These are phyloP conservation scores for Cytospora paraplurivora DNA, from an alignment of 2,329 filamentous ascomycete species.

Conservation along the genomic window DNA sequence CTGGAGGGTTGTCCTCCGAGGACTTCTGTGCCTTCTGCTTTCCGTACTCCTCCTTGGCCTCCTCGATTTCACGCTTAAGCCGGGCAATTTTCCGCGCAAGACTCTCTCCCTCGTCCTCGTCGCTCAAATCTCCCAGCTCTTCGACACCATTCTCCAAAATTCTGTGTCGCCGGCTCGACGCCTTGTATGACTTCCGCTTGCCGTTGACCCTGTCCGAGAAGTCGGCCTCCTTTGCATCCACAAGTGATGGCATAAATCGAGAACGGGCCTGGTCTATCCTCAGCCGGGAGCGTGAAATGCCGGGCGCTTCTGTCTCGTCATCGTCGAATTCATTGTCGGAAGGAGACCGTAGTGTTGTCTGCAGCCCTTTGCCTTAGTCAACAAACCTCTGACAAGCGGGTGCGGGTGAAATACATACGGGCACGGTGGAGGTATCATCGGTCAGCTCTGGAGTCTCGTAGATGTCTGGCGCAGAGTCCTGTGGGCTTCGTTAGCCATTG, in stretches of 20 bases:
- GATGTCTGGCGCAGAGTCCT: conserved; percentile 92
- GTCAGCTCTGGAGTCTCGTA: conserved; percentile 95
- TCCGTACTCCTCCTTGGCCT: conserved; percentile 65
- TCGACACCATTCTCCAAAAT: conserved; percentile 64
- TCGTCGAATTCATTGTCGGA: conserved; percentile 66
- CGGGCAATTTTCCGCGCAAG: conserved; percentile 79
- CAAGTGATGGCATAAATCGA: conserved; percentile 72
- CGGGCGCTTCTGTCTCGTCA: conserved; percentile 61
- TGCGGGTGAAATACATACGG: conserved; percentile 55
- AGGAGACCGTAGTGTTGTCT: conserved; percentile 56
- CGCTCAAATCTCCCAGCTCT: conserved; percentile 71
- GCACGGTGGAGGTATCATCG: conserved; percentile 84
- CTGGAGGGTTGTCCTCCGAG: conserved; percentile 44
- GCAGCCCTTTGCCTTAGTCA: conserved; percentile 40
- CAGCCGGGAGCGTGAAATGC: conserved; percentile 75
- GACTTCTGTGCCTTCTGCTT: conserved; percentile 47
- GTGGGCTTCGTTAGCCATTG: conserved; percentile 31
- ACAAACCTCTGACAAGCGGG: background rate
- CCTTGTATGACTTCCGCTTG: conserved; percentile 82
- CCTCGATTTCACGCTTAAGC: conserved; percentile 79
- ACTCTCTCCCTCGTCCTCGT: conserved; percentile 71
- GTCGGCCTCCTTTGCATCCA: conserved; percentile 78
- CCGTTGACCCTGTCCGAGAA: conserved; percentile 86
- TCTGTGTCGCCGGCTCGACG: conserved; percentile 67
- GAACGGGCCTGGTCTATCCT: conserved; percentile 78